Percentiles rank a stretch among this genome's conserved stretches.
Conservation (phyloP, 139 green algal species). For the Limnomonas spitsbergensis region DNA sequence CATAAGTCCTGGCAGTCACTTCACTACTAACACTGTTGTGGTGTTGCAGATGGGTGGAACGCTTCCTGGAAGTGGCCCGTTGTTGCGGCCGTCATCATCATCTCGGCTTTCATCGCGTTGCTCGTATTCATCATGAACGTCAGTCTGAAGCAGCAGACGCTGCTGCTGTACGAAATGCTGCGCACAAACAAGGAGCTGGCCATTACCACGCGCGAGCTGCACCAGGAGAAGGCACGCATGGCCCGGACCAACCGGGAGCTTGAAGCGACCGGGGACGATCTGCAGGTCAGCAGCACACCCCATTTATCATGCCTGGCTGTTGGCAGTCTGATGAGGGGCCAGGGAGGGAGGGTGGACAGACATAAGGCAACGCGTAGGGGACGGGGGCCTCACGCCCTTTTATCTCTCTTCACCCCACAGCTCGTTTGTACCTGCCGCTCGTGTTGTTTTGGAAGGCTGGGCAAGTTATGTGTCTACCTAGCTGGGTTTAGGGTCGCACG, state of each 20-base stretch:
- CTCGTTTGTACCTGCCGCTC: too few relatives aligned
- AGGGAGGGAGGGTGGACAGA: too few relatives aligned
- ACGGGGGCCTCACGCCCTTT: too few relatives aligned
- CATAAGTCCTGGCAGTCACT: too few relatives aligned
- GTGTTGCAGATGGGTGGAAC: constrained; percentile 13
- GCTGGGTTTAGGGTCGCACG: too few relatives aligned
- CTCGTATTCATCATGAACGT: constrained; percentile 35
- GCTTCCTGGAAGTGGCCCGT: constrained; percentile 17
- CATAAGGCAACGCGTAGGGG: too few relatives aligned
- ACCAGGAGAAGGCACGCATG: constrained; percentile 39
- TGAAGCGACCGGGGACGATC: neutral
- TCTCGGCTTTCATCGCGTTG: constrained; percentile 25
- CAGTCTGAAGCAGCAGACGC: constrained; percentile 30
- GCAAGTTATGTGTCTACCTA: too few relatives aligned
- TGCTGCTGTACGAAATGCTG: constrained; percentile 40
- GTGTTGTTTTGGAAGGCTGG: too few relatives aligned
- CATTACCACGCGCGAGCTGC: constrained; percentile 37
- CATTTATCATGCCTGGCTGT: too few relatives aligned
- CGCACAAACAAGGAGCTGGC: constrained; percentile 34
- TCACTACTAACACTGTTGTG: too few relatives aligned
- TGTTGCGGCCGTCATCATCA: constrained; percentile 37
- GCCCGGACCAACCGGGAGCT: constrained; percentile 32
- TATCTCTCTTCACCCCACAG: too few relatives aligned
- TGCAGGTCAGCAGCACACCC: neutral
- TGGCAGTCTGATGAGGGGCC: neutral